A percentile compares a stretch with the other conserved stretches of the same genome.
Conservation (phyloP, 768 basidiomycete genomes). For the Tricholoma saponaceum region DNA sequence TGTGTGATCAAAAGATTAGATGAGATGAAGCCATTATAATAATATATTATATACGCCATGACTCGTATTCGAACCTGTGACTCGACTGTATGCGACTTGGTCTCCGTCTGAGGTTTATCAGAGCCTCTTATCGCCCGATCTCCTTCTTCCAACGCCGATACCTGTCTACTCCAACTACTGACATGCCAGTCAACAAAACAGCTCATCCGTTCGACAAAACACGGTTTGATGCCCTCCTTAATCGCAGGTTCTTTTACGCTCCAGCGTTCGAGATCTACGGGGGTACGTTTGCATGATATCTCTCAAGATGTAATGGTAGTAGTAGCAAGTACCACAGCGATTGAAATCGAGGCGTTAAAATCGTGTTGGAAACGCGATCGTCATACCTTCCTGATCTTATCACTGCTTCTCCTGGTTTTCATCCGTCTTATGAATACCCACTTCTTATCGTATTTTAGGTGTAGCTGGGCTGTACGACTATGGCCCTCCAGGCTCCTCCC, state of each 20-base stretch:
- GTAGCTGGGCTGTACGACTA: constrained; percentile 98
- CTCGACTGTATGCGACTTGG: constrained; percentile 17
- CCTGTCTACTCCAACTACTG: constrained; percentile 13
- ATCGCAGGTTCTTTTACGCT: constrained; percentile 93
- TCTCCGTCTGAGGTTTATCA: constrained; percentile 10
- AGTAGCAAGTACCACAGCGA: background rate
- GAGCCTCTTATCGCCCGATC: constrained; percentile 9
- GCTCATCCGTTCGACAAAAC: constrained; percentile 86
- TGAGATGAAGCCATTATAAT: no score
- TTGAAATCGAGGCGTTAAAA: background rate
- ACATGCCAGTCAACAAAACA: constrained; percentile 62
- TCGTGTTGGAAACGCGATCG: background rate
- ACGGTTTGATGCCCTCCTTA: constrained; percentile 80
- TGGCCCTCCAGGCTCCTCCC: constrained; percentile 91
- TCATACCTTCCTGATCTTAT: no score
- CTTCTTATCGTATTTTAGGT: constrained; percentile 41
- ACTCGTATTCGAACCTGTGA: constrained; percentile 1
- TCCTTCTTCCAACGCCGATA: constrained; percentile 4
- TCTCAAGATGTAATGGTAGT: background rate
- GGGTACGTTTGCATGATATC: constrained; percentile 47
- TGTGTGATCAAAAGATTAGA: no score
- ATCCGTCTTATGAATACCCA: background rate
- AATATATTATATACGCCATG: no score
- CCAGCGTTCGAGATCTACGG: constrained; percentile 99
- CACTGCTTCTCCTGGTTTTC: no score